Base-by-base conservation (phyloP, 441 rosid species). In the Melastoma candidum region DNA sequence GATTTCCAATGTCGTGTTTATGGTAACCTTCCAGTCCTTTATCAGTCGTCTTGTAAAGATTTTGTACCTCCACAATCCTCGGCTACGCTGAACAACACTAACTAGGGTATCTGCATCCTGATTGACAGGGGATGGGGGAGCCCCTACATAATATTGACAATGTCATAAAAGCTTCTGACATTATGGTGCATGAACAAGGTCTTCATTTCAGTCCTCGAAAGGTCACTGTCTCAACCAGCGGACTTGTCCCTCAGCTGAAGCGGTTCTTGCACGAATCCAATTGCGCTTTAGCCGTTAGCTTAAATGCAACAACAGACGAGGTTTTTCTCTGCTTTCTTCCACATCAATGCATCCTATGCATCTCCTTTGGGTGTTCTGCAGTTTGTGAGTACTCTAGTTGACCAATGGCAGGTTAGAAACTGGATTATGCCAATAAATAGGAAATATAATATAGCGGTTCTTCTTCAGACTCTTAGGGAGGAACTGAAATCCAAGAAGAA, bases 261-360 rank as follows among this genome's bases (percentile, higher is more conserved):
- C 89, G 70, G 13, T 92, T 87, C 61, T 87, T 85, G 51, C 80
- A 61, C 44, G 89, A 82, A 65, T 92, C 87, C 3, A 77, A 58
- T 47, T 87, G 98, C 58, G 74, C 94, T 64, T 68, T 87, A 58
- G 96, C 98, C 66, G 96, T 92, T 61, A 92, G 98, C 74, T 77
- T 87, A 57, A 92, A 87, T 73, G 96, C 96, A 14, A 85, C 96
- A 27, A 92, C 96, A 2, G 98, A 85, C 71, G 95, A 87, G 95
- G 96, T 85, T 1, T 47, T 44, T 58, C 46, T 47, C 67, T 53
- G 48, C 17, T 48, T 11, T 52, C 50, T 17, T 36, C 17, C 22
- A 44, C 29, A n/a, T 56, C 55, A 45, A 44, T 48, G 6, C 54
- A 32, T 9, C 8, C 36, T 0, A 0, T 14, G 29, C 12, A 17